Percentiles rank a stretch among this genome's conserved stretches.
Conservation (phyloP, 2,329 filamentous ascomycete species). For the Pseudogymnoascus sp. region DNA sequence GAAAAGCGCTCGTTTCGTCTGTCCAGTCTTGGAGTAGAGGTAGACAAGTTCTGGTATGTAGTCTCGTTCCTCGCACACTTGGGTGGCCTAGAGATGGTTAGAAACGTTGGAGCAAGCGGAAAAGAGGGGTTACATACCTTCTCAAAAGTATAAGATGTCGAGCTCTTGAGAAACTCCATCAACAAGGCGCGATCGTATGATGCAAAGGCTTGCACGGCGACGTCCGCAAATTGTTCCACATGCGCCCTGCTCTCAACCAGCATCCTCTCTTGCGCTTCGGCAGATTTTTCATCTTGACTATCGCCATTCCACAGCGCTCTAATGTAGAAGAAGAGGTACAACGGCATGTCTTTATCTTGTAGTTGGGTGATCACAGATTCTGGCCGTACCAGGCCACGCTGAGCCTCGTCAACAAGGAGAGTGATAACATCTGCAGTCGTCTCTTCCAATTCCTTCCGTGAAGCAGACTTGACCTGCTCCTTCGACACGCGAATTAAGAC, state of each 20-base stretch:
- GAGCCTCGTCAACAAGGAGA: constrained; percentile 82
- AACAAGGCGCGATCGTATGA: constrained; percentile 71
- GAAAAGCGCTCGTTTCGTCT: constrained; percentile 83
- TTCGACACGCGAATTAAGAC: constrained; percentile 77
- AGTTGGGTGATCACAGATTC: constrained; percentile 73
- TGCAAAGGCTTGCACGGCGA: constrained; percentile 79
- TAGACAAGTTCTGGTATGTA: constrained; percentile 94
- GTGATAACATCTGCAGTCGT: constrained; percentile 76
- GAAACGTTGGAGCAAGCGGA: constrained; percentile 2
- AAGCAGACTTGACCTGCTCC: constrained; percentile 57
- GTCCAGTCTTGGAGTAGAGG: constrained; percentile 87
- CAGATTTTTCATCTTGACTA: constrained; percentile 46
- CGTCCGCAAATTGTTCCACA: constrained; percentile 79
- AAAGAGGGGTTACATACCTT: constrained; percentile 36
- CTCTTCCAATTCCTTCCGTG: constrained; percentile 64
- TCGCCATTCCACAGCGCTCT: constrained; percentile 76
- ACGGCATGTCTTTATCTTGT: constrained; percentile 52
- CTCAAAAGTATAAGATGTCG: constrained; percentile 82
- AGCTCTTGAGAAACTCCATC: constrained; percentile 79
- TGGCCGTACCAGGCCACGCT: constrained; percentile 76
- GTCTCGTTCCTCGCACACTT: constrained; percentile 70
- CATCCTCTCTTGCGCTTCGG: constrained; percentile 48
- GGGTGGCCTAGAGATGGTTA: constrained; percentile 44
- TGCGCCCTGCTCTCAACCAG: constrained; percentile 55
- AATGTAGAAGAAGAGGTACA: constrained; percentile 90